Percentiles rank a stretch among this genome's conserved stretches.
phyloP scores from a whole-genome alignment of 352 stramenopile species.

The Globisporangium uncinulatum region DNA sequence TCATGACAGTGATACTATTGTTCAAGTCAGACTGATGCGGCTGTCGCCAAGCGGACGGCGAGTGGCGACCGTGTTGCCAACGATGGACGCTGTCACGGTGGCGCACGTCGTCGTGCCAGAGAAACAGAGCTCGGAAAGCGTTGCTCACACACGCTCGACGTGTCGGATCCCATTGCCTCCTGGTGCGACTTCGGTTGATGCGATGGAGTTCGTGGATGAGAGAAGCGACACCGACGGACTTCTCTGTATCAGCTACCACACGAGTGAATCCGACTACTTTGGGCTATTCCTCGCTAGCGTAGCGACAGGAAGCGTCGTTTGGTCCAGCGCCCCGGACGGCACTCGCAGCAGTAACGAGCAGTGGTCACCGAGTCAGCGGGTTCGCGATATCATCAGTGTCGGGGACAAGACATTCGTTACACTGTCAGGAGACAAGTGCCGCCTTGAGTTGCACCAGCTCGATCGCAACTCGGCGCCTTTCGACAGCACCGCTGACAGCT shows the following conservation, averaged over 20 bases:
- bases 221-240: background rate
- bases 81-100: slow-evolving; percentile 17
- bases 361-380: background rate
- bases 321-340: background rate
- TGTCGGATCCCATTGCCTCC: background rate
- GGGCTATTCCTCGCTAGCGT: slow-evolving; percentile 1
- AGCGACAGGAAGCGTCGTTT: background rate
- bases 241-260: slow-evolving; percentile 7
- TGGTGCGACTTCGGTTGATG: background rate
- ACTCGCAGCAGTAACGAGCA: background rate
- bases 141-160: background rate
- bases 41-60: slow-evolving; percentile 19
- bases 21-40: slow-evolving; percentile 22
- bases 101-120: background rate
- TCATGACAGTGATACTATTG: background rate
- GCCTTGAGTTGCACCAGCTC: slow-evolving; percentile 9
- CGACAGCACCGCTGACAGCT: background rate
- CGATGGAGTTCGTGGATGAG: slow-evolving; percentile 5
- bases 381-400: slow-evolving; percentile 4
- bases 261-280: background rate
- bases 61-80: slow-evolving; percentile 21
- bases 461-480: background rate
- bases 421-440: background rate
- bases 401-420: slow-evolving; percentile 3
- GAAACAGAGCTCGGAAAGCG: background rate